Base-by-base conservation (phyloP, 2,329 filamentous ascomycete species). In the Colletotrichum aenigma region DNA sequence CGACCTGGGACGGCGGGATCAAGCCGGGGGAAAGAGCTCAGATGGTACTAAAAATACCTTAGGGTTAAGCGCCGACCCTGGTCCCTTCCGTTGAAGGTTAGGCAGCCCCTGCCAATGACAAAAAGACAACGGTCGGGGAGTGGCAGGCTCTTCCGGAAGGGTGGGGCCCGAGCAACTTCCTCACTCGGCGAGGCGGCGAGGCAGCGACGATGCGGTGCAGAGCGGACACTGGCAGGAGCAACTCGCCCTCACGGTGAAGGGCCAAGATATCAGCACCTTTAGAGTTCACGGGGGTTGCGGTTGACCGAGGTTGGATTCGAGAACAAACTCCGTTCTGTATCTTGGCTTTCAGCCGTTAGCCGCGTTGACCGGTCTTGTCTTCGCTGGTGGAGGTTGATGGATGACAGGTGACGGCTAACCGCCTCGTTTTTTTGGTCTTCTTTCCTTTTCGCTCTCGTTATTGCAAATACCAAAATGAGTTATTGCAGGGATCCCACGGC, bases 41-140 rank as follows among this genome's bases (percentile, higher is more conserved):
- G 64, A 43, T 48, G 69, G 24, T 61, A 58, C 72, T 75, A 75
- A 75, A 75, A 75, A 73, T 75, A 75, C 56, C 67, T 43, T 48
- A 73, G 64, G 38, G 64, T 69, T 75, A 75, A 75, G 73, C 73
- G 73, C 73, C 70, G 70, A 60, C 73, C 70, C 73, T 60, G 66
- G 70, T 64, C 18, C 38, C 26, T 68, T 24, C 67, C 64, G 55
- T 48, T 55, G 38, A 62, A 70, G 56, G 67, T 70, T 62, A 62
- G 67, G 24, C 56, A 7, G 67, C 56, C 67, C 67, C 67, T 70
- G 67, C 56, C 67, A 62, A n/a, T 52, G 43, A 52, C 26, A 60
- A 58, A 58, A 61, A 30, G 58, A 52, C 43, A 52, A 52, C 43
- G 43, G 34, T 30, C 48, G n/a, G 65, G 48, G 48, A 58, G 26